Base-by-base conservation (phyloP, 1,284 basidiomycete genomes). In the Ceratobasidium sp. region DNA sequence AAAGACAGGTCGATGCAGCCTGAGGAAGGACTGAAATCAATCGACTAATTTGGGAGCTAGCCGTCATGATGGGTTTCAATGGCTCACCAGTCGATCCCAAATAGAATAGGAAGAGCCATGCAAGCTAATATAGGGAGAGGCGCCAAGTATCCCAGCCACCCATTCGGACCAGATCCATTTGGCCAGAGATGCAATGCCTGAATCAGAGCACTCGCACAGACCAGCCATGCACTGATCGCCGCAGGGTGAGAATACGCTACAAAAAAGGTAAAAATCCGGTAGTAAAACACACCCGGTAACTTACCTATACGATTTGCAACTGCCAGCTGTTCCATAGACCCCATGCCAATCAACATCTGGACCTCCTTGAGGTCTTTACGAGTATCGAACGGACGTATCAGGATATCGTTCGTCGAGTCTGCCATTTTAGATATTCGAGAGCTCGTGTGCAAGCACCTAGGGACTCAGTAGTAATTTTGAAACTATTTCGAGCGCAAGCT, bases 251-350 rank as follows among this genome's bases (percentile, higher is more conserved):
- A 23, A 48, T 66, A 76, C 15, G 73, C 73, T 76, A 42, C 12
- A 64, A 12, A 38, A 10, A 7, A 15, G 46, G 9, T 64, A n/a
- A 42, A 15, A 12, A 56, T 12, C n/a, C 67, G 12, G 38, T 50
- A 17, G 38, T 13, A 26, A 23, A 38, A 56, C 56, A 28, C 33
- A 33, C 33, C 33, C 33, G 54, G 12, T 44, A n/a, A 81, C 84
- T 59, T 67, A 84, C 84, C 78, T 57, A 77, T 61, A n/a, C 79
- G 79, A 78, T 85, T 84, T 26, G 83, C 82, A 17, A 68, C 52
- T 20, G 83, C 82, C 12, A 84, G 81, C 28, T 83, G 83, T 76
- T 84, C 84, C 84, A 84, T 84, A 33, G 82, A 79, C 5, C 82
- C 80, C 61, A 83, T 83, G 15, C 84, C 84, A 10, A 85, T 75